phyloP scores from a whole-genome alignment of 2,329 filamentous ascomycete genomes.

The Cordyceps tenuipes region DNA sequence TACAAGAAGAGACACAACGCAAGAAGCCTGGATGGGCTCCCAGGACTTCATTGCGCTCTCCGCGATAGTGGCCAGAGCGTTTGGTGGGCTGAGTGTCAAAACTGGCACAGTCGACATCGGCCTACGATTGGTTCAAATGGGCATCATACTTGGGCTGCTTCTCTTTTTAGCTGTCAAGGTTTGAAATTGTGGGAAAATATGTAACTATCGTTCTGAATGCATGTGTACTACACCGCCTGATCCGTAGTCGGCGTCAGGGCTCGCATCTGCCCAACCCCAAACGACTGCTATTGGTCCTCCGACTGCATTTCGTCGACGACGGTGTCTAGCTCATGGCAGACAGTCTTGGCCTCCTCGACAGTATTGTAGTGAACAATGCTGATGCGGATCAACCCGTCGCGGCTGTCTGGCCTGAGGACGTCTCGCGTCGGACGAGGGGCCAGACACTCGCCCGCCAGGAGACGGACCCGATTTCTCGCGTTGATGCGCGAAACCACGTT shows the following conservation, averaged over 20 bases:
- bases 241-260: no score
- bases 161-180: not conserved
- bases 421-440: not conserved
- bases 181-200: not conserved
- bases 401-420: not conserved
- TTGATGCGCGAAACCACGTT: conserved; percentile 5
- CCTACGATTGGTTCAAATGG: not conserved
- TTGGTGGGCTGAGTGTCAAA: not conserved
- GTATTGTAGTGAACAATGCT: conserved; percentile 4
- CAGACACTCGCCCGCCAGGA: not conserved
- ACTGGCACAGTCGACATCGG: not conserved
- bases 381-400: not conserved
- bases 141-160: not conserved
- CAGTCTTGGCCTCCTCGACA: not conserved
- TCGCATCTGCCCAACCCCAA: not conserved
- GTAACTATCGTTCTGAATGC: no score
- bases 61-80: not conserved
- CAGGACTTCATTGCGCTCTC: not conserved
- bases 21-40: not conserved
- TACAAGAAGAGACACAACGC: not conserved
- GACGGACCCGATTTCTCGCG: not conserved
- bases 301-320: not conserved
- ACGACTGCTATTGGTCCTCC: not conserved
- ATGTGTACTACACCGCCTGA: not conserved
- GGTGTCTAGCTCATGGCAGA: not conserved